Evolutionary conservation across 106 monocot genomes (phyloP), one percentile per base, ranked within the genome.

Genomic region (Platanthera guangdongensis): DNA sequence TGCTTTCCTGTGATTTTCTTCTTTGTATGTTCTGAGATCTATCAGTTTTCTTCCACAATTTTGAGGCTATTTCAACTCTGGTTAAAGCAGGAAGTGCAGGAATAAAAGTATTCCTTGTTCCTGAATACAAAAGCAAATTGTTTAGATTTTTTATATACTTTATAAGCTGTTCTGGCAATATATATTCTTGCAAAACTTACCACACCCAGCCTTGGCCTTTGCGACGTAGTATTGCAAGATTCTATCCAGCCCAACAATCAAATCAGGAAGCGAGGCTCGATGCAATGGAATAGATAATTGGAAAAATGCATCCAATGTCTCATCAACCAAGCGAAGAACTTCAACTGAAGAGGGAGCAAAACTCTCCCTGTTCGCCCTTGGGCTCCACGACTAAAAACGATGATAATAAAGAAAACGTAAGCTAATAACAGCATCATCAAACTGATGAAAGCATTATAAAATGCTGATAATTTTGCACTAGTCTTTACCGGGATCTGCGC

Each of bases 241-340:
- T 77, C 78, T 82, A 78, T 96, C 95, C 15, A 96, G 80, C 54
- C 90, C 95, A 72, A 74, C 65, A 21, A 86, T 68, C 74, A 96
- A 80, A 52, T 96, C 95, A 25, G 95, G 93, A 73, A 96, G 88
- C 62, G 91, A 80, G 2, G 73, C 81, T 68, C 77, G 80, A 63
- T 93, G 95, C 79, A 81, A 89, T 65, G 90, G 86, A 71, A 96
- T 96, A 50, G 95, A 90, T 55, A 96, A 75, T 51, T 83, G 74
- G 74, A 96, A 96, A 82, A 89, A 96, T 52, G 95, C 85, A 84
- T 96, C 93, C 71, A 92, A 77, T 68, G 85, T 86, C 74, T 93
- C 95, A 76, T 89, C 93, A 65, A 96, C 71, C 70, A 93, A 67
- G 64, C 88, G 81, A 59, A 96, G 73, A 47, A 87, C 80, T 76